A percentile compares a stretch with the other conserved stretches of the same genome.
These are phyloP conservation scores for Saccharomyces kudriavzevii DNA, from an alignment of 805 yeast species.

Conservation along the genomic window DNA sequence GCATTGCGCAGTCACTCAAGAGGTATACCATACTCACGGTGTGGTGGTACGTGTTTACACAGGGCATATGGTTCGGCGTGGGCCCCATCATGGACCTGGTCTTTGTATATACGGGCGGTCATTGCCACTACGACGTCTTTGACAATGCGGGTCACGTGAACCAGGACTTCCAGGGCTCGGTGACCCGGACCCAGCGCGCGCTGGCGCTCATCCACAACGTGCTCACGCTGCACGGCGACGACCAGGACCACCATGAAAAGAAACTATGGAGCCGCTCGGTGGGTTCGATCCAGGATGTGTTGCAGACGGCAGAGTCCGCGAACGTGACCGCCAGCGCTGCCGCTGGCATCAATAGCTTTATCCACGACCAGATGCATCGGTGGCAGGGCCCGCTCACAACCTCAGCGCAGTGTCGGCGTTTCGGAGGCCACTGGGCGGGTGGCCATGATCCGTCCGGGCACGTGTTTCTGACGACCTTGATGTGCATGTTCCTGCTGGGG, in stretches of 20 bases:
- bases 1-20: constrained; percentile 5
- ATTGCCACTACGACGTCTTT: constrained; percentile 38
- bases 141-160: constrained; percentile 10
- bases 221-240: background rate
- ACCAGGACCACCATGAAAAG: background rate
- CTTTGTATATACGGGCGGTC: constrained; percentile 76
- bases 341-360: constrained; percentile 9
- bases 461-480: constrained; percentile 53
- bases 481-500: constrained; percentile 46
- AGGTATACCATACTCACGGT: constrained; percentile 50
- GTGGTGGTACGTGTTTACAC: constrained; percentile 86
- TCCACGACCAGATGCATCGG: constrained; percentile 10
- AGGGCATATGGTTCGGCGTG: constrained; percentile 55
- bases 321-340: background rate
- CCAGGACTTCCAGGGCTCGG: constrained; percentile 13
- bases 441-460: constrained; percentile 98
- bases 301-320: background rate
- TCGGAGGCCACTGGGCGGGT: constrained; percentile 66
- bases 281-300: background rate
- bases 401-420: constrained; percentile 40
- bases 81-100: constrained; percentile 81
- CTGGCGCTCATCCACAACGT: background rate
- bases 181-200: background rate
- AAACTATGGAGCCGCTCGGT: background rate
- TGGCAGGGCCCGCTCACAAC: constrained; percentile 24